Conservation (phyloP, 106 monocot genomes). For the Apostasia ramifera region DNA sequence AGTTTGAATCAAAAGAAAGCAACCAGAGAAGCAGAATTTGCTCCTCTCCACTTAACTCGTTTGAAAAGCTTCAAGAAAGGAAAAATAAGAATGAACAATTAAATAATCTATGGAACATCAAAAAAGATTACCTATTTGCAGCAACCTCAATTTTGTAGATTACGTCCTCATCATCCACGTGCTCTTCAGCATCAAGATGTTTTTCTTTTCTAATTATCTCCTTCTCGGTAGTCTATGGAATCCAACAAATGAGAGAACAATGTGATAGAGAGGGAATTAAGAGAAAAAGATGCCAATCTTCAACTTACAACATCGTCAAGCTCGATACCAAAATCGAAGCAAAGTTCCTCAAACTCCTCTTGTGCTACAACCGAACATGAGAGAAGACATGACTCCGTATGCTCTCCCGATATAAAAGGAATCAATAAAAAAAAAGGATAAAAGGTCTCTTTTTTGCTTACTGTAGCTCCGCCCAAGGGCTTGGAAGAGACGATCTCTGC, state of each 20-base stretch:
- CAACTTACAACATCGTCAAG: constrained; percentile 82
- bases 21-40: neutral
- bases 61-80: neutral
- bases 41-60: neutral
- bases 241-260: neutral
- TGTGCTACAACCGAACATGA: constrained; percentile 40
- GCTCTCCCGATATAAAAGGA: neutral
- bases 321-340: constrained; percentile 94
- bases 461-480: constrained; percentile 49
- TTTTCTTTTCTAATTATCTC: constrained; percentile 89
- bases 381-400: neutral
- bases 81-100: neutral
- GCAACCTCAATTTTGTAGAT: constrained; percentile 96
- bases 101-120: too few species aligned
- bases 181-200: constrained; percentile 51
- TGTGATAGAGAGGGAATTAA: neutral
- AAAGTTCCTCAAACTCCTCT: constrained; percentile 87
- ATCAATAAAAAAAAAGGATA: neutral
- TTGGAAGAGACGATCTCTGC: constrained; percentile 55
- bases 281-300: neutral
- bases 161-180: constrained; percentile 60
- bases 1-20: neutral
- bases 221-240: constrained; percentile 75
- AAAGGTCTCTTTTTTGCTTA: constrained; percentile 3
- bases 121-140: constrained; percentile 56